These are phyloP conservation scores for Tetracladium maxilliforme DNA, from an alignment of 2,329 filamentous ascomycete genomes.

Conservation along the genomic window DNA sequence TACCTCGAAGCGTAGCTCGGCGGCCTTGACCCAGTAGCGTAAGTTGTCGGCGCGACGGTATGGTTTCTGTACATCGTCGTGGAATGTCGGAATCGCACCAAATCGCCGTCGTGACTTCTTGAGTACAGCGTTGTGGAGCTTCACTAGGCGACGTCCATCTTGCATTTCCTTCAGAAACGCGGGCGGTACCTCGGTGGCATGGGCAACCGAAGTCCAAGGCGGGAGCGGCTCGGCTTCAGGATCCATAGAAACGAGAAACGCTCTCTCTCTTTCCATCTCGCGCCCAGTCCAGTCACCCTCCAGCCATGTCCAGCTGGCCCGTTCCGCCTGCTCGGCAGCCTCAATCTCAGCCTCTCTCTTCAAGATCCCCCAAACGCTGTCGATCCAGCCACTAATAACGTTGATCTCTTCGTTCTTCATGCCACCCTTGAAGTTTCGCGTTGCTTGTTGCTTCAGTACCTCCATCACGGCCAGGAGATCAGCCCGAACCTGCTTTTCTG, in stretches of 20 bases:
- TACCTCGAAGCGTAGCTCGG: constrained; percentile 86
- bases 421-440: constrained; percentile 72
- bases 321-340: constrained; percentile 52
- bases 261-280: constrained; percentile 64
- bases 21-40: constrained; percentile 90
- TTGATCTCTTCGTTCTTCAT: constrained; percentile 64
- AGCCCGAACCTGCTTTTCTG: constrained; percentile 70
- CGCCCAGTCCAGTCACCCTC: constrained; percentile 60
- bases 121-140: constrained; percentile 81
- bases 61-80: constrained; percentile 87
- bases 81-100: constrained; percentile 75
- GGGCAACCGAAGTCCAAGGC: constrained; percentile 36
- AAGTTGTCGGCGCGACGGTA: constrained; percentile 91
- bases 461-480: constrained; percentile 82
- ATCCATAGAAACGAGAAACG: constrained; percentile 69
- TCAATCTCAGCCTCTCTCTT: constrained; percentile 66
- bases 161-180: constrained; percentile 56
- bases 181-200: constrained; percentile 40
- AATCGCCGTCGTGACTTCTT: constrained; percentile 76
- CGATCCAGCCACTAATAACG: constrained; percentile 68
- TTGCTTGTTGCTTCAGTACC: constrained; percentile 80
- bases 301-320: constrained; percentile 69
- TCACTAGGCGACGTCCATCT: constrained; percentile 68
- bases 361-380: constrained; percentile 63
- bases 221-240: constrained; percentile 45